Conservation (phyloP, 805 yeast species). For the Ogataea zsoltii region DNA sequence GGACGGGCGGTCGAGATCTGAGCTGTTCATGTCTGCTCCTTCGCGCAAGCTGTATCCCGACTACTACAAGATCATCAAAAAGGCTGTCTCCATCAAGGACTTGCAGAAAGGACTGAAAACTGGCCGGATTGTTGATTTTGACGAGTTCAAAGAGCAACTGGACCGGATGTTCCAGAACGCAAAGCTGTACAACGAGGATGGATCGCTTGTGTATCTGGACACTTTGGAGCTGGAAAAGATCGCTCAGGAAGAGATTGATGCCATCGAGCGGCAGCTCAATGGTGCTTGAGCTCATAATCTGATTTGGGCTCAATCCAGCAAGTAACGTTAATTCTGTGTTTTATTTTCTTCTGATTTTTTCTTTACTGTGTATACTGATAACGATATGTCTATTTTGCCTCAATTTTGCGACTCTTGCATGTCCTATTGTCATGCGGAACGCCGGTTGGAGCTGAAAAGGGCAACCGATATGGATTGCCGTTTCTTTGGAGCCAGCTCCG, state of each 20-base stretch:
- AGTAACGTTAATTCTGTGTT: too few relatives aligned
- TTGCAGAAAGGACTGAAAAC: conserved; percentile 50
- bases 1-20: conserved; percentile 48
- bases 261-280: conserved; percentile 10
- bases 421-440: background rate
- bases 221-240: conserved; percentile 48
- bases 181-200: conserved; percentile 66
- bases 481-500: too few relatives aligned
- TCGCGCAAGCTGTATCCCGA: conserved; percentile 78
- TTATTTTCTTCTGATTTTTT: too few relatives aligned
- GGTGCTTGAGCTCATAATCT: conserved; percentile 1
- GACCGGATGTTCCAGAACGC: conserved; percentile 66
- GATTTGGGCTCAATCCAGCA: too few relatives aligned
- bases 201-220: conserved; percentile 61
- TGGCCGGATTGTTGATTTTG: conserved; percentile 37
- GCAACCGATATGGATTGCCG: too few relatives aligned
- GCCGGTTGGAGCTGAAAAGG: too few relatives aligned
- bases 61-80: conserved; percentile 65
- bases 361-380: too few relatives aligned
- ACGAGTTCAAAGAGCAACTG: conserved; percentile 51
- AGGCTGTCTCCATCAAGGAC: conserved; percentile 60
- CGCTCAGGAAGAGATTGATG: conserved; percentile 25
- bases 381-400: background rate
- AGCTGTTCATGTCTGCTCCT: conserved; percentile 72
- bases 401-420: background rate